Evolutionary conservation across 345 rosid species (phyloP).

Genomic region (Brassica nigra): DNA sequence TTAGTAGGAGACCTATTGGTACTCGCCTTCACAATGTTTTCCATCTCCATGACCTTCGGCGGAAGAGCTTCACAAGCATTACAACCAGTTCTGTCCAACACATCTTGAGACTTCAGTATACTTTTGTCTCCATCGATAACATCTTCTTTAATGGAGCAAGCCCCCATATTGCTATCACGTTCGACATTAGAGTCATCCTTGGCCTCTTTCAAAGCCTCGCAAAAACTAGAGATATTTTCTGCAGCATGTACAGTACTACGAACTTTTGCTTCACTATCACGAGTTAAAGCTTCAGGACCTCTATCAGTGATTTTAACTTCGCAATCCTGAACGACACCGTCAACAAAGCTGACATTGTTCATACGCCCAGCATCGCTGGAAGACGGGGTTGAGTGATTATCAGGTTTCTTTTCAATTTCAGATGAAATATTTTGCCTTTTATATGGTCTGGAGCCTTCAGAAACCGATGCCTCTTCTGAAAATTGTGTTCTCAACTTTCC

Average conservation of each 20-base stretch:
- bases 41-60: slow-evolving; percentile 54
- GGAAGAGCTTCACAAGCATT: slow-evolving; percentile 41
- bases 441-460: slow-evolving; percentile 43
- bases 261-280: slow-evolving; percentile 31
- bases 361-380: slow-evolving; percentile 34
- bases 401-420: slow-evolving; percentile 28
- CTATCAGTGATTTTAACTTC: slow-evolving; percentile 17
- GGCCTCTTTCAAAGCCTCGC: slow-evolving; percentile 28
- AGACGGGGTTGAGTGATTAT: slow-evolving; percentile 32
- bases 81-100: slow-evolving; percentile 41
- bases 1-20: slow-evolving; percentile 31
- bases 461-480: slow-evolving; percentile 33
- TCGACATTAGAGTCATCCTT: slow-evolving; percentile 25
- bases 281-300: slow-evolving; percentile 21
- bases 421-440: slow-evolving; percentile 40
- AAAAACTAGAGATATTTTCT: slow-evolving; percentile 42
- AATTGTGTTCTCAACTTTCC: slow-evolving; percentile 36
- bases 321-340: slow-evolving; percentile 17
- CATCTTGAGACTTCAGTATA: slow-evolving; percentile 33
- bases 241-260: slow-evolving; percentile 29
- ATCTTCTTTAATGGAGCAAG: slow-evolving; percentile 30
- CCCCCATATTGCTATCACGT: slow-evolving; percentile 11
- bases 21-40: slow-evolving; percentile 51
- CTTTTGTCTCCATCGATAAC: slow-evolving; percentile 31
- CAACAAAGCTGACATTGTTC: slow-evolving; percentile 3